phyloP scores from a whole-genome alignment of 805 yeast species.

The Barnettozyma pratensis region DNA sequence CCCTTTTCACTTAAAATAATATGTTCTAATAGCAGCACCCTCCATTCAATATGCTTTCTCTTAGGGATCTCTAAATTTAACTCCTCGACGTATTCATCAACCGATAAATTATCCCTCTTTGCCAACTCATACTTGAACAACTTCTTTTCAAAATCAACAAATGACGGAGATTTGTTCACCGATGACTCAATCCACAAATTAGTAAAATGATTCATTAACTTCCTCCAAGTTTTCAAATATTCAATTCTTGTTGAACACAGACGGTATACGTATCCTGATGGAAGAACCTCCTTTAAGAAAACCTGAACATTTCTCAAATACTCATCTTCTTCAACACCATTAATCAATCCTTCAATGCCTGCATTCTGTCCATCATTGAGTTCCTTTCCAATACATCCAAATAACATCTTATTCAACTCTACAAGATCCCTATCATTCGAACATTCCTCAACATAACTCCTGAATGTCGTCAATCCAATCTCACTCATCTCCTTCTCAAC shows the following conservation, averaged over 20 bases:
- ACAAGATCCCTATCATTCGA: background rate
- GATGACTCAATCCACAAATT: background rate
- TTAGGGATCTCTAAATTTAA: background rate
- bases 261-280: background rate
- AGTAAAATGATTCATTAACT: slow-evolving; percentile 3
- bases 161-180: background rate
- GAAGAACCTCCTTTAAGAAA: background rate
- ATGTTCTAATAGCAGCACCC: background rate
- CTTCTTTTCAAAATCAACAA: slow-evolving; percentile 3
- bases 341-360: background rate
- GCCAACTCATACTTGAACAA: slow-evolving; percentile 3
- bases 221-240: slow-evolving; percentile 5
- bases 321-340: background rate
- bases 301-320: background rate
- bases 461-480: slow-evolving; percentile 1
- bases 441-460: background rate
- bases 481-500: slow-evolving; percentile 4
- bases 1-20: background rate
- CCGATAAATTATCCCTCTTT: background rate
- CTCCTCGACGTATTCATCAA: slow-evolving; percentile 3
- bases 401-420: background rate
- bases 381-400: background rate
- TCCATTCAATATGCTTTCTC: background rate
- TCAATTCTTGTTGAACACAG: background rate
- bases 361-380: background rate